Percentiles rank a stretch among this genome's conserved stretches.
Evolutionary conservation across 305 asterid genomes (phyloP).

Genomic region (Rubia tinctorum): DNA sequence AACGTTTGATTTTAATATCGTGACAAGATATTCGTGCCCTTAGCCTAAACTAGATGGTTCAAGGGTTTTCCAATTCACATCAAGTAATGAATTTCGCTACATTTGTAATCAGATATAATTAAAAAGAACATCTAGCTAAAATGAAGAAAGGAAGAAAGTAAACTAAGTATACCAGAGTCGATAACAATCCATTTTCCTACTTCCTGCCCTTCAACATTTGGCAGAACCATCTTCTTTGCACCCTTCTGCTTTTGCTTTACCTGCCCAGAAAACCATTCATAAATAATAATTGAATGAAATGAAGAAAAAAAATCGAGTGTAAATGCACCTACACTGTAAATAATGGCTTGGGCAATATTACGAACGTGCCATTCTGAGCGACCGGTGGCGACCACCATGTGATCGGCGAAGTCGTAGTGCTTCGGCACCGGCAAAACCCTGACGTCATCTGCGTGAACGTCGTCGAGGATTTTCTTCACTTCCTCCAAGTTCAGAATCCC

Average conservation of each 20-base stretch:
- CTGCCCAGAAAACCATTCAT: constrained; percentile 37
- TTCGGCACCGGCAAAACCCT: constrained; percentile 59
- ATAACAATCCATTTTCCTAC: constrained; percentile 94
- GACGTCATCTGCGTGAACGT: constrained; percentile 84
- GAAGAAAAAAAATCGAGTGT: background rate
- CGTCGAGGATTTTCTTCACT: constrained; percentile 70
- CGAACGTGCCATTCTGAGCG: constrained; percentile 97
- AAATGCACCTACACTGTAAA: constrained; percentile 28
- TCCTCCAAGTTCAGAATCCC: constrained; percentile 71
- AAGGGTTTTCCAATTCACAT: background rate
- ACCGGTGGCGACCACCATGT: constrained; percentile 88
- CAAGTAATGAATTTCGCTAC: background rate
- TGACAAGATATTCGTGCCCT: no score
- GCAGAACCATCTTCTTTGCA: constrained; percentile 73
- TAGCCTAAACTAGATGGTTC: background rate
- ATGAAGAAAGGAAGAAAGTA: no score
- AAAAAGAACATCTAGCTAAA: background rate
- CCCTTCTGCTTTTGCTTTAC: constrained; percentile 96
- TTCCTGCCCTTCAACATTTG: constrained; percentile 88
- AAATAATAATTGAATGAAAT: background rate
- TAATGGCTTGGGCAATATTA: constrained; percentile 86
- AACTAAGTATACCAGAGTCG: constrained; percentile 58
- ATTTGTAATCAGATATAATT: no score
- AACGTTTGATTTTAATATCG: background rate
- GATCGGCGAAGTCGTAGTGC: constrained; percentile 66